Conservation (phyloP, 306 rosid genomes). For the Castanospermum australe region DNA sequence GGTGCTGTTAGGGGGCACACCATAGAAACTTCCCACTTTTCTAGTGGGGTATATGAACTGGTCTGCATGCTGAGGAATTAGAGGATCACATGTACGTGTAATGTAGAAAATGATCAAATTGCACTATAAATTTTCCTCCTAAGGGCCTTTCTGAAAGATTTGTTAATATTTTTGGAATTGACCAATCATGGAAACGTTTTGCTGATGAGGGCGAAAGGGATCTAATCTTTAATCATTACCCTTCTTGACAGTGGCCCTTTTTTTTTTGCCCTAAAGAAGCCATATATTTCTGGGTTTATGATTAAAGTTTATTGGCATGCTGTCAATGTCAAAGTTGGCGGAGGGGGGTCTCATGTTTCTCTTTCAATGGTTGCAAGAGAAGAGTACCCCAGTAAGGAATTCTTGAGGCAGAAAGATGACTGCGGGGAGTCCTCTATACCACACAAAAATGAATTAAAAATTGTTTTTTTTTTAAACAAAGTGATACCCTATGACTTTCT, state of each 20-base stretch:
- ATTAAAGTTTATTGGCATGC: conserved; percentile 41
- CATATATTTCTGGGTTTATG: conserved; percentile 32
- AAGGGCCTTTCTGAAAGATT: background rate
- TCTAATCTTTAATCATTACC: conserved; percentile 31
- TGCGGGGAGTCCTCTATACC: too few species aligned
- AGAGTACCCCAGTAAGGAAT: conserved; percentile 13
- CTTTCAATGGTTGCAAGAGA: background rate
- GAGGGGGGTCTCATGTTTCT: conserved; percentile 4
- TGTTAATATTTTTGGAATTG: background rate
- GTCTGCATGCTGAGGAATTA: background rate
- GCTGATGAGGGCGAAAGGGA: conserved; percentile 33
- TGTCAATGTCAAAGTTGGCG: conserved; percentile 36
- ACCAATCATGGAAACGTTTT: conserved; percentile 28
- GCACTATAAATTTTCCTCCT: background rate
- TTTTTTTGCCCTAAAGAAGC: conserved; percentile 26
- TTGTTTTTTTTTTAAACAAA: too few species aligned
- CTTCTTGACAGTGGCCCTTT: conserved; percentile 15
- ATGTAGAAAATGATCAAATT: background rate
- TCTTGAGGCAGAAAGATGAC: conserved; percentile 1
- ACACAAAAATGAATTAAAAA: too few species aligned
- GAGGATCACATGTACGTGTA: background rate
- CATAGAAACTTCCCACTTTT: background rate
- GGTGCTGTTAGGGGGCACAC: background rate
- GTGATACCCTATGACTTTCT: too few species aligned
- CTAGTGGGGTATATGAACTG: conserved; percentile 21